Evolutionary conservation across 345 rosid genomes (phyloP).

Genomic region (Eucalyptus cloeziana): DNA sequence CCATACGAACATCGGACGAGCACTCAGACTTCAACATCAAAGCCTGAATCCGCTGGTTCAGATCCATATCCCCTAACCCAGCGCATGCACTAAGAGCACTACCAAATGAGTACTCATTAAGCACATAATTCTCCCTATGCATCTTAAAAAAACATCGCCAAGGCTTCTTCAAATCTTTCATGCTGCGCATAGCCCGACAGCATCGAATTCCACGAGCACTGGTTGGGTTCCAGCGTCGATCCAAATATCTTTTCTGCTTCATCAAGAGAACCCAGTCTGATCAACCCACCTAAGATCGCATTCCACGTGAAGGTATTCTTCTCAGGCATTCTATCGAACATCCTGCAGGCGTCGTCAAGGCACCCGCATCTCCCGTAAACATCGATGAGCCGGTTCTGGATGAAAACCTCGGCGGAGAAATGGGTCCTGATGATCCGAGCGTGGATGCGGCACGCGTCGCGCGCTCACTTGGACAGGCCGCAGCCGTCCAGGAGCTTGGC

Average conservation of each 20-base stretch:
- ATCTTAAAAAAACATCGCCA: slow-evolving; percentile 35
- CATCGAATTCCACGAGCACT: slow-evolving; percentile 76
- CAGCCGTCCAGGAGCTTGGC: slow-evolving; percentile 59
- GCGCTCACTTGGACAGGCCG: not conserved
- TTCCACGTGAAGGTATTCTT: slow-evolving; percentile 64
- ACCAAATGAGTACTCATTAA: slow-evolving; percentile 53
- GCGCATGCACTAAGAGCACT: slow-evolving; percentile 73
- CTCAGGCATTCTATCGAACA: slow-evolving; percentile 54
- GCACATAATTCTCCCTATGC: slow-evolving; percentile 38
- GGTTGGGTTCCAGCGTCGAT: slow-evolving; percentile 44
- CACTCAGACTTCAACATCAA: slow-evolving; percentile 33
- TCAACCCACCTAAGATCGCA: slow-evolving; percentile 27
- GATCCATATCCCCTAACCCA: slow-evolving; percentile 23
- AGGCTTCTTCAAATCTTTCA: slow-evolving; percentile 47
- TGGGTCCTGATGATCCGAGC: too few species aligned
- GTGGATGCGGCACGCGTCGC: not conserved
- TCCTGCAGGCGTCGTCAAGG: slow-evolving; percentile 24
- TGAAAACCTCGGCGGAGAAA: too few species aligned
- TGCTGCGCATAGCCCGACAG: slow-evolving; percentile 63
- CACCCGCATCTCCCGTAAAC: not conserved
- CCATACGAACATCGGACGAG: slow-evolving; percentile 44
- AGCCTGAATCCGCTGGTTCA: slow-evolving; percentile 57
- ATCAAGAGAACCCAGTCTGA: slow-evolving; percentile 42
- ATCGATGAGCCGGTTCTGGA: too few species aligned
- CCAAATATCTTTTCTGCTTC: slow-evolving; percentile 39